phyloP scores from a whole-genome alignment of 345 rosid genomes.

The Pistacia vera region DNA sequence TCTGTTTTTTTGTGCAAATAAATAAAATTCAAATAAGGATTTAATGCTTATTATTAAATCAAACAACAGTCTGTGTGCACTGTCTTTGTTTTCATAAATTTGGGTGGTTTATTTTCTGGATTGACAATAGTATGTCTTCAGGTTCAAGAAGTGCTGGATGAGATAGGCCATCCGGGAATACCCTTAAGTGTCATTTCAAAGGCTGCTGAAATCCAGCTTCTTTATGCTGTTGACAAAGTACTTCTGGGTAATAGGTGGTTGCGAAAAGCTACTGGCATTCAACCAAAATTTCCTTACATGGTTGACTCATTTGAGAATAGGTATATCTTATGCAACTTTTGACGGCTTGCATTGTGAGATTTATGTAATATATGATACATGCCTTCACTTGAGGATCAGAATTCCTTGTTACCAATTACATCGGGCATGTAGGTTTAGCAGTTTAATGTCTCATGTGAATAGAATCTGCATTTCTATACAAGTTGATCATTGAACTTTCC shows the following conservation, averaged over 20 bases:
- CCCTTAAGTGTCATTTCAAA: slow-evolving; percentile 90
- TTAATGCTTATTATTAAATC: not conserved
- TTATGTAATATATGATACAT: slow-evolving; percentile 1
- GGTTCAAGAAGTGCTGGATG: slow-evolving; percentile 97
- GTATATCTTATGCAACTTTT: slow-evolving; percentile 33
- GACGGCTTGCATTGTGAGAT: not conserved
- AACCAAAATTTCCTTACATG: slow-evolving; percentile 86
- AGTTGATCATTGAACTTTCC: not conserved
- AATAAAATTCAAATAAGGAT: not conserved
- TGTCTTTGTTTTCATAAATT: not conserved
- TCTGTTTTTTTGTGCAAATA: not conserved
- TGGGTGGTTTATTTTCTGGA: not conserved
- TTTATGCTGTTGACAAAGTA: slow-evolving; percentile 76
- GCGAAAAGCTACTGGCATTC: slow-evolving; percentile 91
- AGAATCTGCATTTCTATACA: not conserved
- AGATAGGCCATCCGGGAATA: slow-evolving; percentile 80
- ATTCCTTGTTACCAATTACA: not conserved
- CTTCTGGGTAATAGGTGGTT: slow-evolving; percentile 91
- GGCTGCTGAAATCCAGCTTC: slow-evolving; percentile 93
- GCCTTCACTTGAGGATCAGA: not conserved
- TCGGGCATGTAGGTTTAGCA: not conserved
- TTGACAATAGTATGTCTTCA: slow-evolving; percentile 26
- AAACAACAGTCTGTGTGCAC: not conserved
- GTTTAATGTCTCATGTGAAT: not conserved
- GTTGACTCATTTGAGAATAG: slow-evolving; percentile 95